Base-by-base conservation (phyloP, 2,329 filamentous ascomycete species). In the Penicillium fuscoglaucum region DNA sequence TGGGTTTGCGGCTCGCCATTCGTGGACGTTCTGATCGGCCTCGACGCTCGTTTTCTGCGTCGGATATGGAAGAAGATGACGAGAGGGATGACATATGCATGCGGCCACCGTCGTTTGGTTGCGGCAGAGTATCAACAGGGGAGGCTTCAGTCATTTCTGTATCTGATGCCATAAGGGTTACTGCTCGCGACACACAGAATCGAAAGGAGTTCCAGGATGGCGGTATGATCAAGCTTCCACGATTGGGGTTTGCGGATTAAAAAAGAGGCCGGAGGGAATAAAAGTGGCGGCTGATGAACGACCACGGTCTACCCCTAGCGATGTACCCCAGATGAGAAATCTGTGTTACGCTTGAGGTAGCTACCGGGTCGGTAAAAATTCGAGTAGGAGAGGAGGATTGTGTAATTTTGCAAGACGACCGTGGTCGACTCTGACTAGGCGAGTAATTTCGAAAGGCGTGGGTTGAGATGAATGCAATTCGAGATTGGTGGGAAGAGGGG, bases 1-100 rank as follows among this genome's bases (percentile, higher is more conserved):
- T 93, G 66, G 88, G 90, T 76, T 91, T 91, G 49, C 90, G 84
- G 66, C 85, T 90, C 19, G 85, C 85, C 59, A 93, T 79, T 56
- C 84, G 83, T 29, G 90, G 90, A 37, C 90, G 85, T 61, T 80
- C 73, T 46, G 78, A 76, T 66, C 80, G 74, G 41, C 75, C 74
- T 52, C 74, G 74, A 43, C 77, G 75, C 52, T 79, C 76, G 41
- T 67, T 70, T 70, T 75, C 75, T 58, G 76, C 75, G 71, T 83
- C 81, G 55, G 75, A 78, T 65, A 79, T 76, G 44, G 79, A 82
- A 29, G 78, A 79, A 26, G 78, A 78, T 26, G 80, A 82, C 15
- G 75, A 76, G 21, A 75, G 63, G 26, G 74, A 75, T 45, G 75
- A 72, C 66, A 73, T 75, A 61, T 76, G 73, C 62, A 72, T 70